phyloP scores from a whole-genome alignment of 371 early-diverging fungal species.

The Apophysomyces sp. region DNA sequence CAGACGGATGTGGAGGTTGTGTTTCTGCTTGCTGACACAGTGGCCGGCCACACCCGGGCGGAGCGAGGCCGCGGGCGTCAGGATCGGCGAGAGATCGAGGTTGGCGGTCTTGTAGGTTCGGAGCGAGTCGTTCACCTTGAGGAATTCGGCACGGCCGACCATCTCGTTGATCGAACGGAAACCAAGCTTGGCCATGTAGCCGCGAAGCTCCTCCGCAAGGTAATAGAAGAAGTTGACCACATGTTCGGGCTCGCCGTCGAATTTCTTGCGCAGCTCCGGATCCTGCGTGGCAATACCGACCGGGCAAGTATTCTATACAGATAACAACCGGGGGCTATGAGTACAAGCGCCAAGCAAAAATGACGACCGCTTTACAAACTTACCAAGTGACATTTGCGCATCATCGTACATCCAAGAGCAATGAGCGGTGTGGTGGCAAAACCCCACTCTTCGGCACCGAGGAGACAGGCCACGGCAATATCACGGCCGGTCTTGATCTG shows the following conservation, averaged over 20 bases:
- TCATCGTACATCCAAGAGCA: conserved; percentile 95
- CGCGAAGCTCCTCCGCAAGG: conserved; percentile 91
- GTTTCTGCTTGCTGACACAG: conserved; percentile 56
- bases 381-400: conserved; percentile 75
- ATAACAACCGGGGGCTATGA: neutral
- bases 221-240: conserved; percentile 98
- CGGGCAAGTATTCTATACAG: conserved; percentile 86
- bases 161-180: conserved; percentile 91
- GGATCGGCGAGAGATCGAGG: conserved; percentile 84
- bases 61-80: conserved; percentile 84
- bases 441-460: conserved; percentile 98
- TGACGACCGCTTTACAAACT: neutral
- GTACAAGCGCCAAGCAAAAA: too few species aligned
- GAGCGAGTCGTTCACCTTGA: conserved; percentile 71
- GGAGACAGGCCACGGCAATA: conserved; percentile 91
- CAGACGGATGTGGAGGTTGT: neutral
- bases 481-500: conserved; percentile 97
- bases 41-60: conserved; percentile 86
- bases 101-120: conserved; percentile 83
- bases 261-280: conserved; percentile 89
- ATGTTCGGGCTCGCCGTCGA: conserved; percentile 91
- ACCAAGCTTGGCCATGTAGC: conserved; percentile 92
- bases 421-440: conserved; percentile 97
- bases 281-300: conserved; percentile 98
- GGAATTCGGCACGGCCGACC: conserved; percentile 89